Percentiles rank a stretch among this genome's conserved stretches.
These are phyloP conservation scores for Hyphodiscus sp. DNA, from an alignment of 2,329 filamentous ascomycete species.

Conservation along the genomic window DNA sequence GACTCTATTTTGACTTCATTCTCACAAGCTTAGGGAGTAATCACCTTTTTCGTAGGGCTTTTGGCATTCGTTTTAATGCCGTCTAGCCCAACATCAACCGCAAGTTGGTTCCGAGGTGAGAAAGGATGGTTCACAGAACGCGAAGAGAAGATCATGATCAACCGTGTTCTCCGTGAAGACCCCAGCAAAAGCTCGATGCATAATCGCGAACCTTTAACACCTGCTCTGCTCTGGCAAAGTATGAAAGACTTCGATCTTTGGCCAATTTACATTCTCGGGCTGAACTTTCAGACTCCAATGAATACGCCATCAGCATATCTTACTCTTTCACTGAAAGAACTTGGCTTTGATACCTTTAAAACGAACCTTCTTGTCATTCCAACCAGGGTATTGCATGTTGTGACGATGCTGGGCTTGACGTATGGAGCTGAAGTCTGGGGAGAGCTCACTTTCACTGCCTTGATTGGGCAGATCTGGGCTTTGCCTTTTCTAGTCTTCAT, in stretches of 20 bases:
- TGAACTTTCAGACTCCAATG: constrained; percentile 46
- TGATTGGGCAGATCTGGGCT: constrained; percentile 50
- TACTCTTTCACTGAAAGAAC: constrained; percentile 48
- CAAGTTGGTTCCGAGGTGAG: constrained; percentile 50
- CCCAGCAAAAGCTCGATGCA: constrained; percentile 43
- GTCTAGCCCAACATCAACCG: constrained; percentile 24
- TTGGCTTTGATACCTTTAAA: constrained; percentile 55
- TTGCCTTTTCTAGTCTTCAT: constrained; percentile 48
- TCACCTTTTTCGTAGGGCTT: constrained; percentile 22
- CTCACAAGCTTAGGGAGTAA: constrained; percentile 12
- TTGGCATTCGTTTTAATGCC: constrained; percentile 21
- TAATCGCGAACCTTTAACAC: constrained; percentile 43
- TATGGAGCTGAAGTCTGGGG: constrained; percentile 40
- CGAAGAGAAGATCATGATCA: constrained; percentile 57
- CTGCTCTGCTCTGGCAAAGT: constrained; percentile 38
- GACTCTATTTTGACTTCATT: neutral
- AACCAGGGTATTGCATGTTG: constrained; percentile 42
- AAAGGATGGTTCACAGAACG: constrained; percentile 55
- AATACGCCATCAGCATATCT: constrained; percentile 46
- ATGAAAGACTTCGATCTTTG: constrained; percentile 48
- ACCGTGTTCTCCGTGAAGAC: constrained; percentile 46
- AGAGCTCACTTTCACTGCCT: constrained; percentile 42
- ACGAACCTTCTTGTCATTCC: constrained; percentile 60
- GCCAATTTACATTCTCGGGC: constrained; percentile 39
- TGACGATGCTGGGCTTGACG: constrained; percentile 31